phyloP scores from a whole-genome alignment of 257 asterid species.

The Henckelia pumila region DNA sequence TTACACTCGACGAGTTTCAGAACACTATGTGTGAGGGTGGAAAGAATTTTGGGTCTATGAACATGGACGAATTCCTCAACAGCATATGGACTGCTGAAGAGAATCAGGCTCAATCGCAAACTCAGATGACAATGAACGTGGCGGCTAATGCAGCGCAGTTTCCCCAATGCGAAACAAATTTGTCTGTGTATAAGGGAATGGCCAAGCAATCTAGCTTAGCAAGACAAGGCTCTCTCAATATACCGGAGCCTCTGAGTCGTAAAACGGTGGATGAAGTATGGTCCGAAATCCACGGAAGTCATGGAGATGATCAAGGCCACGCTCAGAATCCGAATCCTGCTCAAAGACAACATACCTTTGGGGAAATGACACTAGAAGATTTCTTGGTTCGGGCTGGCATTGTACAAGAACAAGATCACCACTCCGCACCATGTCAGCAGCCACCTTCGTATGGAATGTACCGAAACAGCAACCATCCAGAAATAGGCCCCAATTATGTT shows the following conservation, averaged over 20 bases:
- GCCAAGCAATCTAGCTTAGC: constrained; percentile 46
- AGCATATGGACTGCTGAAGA: constrained; percentile 93
- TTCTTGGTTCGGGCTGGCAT: constrained; percentile 75
- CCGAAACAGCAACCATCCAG: constrained; percentile 30
- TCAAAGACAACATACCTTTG: constrained; percentile 53
- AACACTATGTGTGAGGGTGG: constrained; percentile 58
- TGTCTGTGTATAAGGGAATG: constrained; percentile 24
- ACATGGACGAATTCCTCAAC: constrained; percentile 91
- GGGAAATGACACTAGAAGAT: constrained; percentile 87
- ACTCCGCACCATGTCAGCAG: constrained; percentile 34
- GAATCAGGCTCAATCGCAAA: constrained; percentile 49
- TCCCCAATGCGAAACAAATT: constrained; percentile 26
- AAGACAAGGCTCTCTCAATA: constrained; percentile 60
- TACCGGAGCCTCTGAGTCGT: constrained; percentile 58
- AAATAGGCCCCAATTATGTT: constrained; percentile 25
- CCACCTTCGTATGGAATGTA: constrained; percentile 36
- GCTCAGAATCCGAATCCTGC: constrained; percentile 29
- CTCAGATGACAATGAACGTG: constrained; percentile 16
- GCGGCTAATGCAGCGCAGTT: constrained; percentile 15
- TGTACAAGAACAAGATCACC: constrained; percentile 43
- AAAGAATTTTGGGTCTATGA: constrained; percentile 83
- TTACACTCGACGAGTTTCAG: constrained; percentile 81
- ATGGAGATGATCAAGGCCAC: constrained; percentile 14
- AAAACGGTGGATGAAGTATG: constrained; percentile 85
- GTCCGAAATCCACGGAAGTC: constrained; percentile 57